Evolutionary conservation across 768 basidiomycete genomes (phyloP).

Genomic region (Calvatia gigantea): DNA sequence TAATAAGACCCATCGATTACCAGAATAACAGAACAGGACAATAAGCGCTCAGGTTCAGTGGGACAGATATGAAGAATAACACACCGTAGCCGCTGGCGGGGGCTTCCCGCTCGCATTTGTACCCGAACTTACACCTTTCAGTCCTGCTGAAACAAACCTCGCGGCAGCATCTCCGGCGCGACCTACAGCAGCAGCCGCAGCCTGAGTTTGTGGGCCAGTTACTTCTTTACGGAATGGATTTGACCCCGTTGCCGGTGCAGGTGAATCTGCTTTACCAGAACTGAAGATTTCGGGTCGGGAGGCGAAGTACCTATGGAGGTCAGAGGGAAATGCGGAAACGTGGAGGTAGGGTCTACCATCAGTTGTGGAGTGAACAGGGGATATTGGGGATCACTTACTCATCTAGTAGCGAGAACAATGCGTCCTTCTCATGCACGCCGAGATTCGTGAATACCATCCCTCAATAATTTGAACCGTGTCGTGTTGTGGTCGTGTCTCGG

Average conservation of each 20-base stretch:
- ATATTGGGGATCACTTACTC: slow-evolving; percentile 49
- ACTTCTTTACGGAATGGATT: slow-evolving; percentile 22
- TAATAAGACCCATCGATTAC: not conserved
- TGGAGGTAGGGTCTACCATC: slow-evolving; percentile 6
- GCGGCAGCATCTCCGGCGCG: slow-evolving; percentile 30
- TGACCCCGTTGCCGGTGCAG: slow-evolving; percentile 17
- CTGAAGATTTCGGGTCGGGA: slow-evolving; percentile 66
- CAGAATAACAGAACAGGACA: not conserved
- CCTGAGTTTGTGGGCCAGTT: slow-evolving; percentile 12
- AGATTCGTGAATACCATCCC: slow-evolving; percentile 73
- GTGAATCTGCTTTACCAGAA: slow-evolving; percentile 13
- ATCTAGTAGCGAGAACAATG: slow-evolving; percentile 77
- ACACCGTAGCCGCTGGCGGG: not conserved
- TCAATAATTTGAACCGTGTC: not conserved
- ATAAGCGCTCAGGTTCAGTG: not conserved
- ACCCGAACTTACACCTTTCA: slow-evolving; percentile 20
- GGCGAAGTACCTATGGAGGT: slow-evolving; percentile 57
- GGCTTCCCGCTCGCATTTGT: not conserved
- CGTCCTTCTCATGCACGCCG: slow-evolving; percentile 65
- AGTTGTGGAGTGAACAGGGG: slow-evolving; percentile 5
- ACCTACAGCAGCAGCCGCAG: slow-evolving; percentile 24
- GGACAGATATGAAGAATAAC: not conserved
- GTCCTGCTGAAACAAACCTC: slow-evolving; percentile 36
- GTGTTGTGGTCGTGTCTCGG: not conserved
- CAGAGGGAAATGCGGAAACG: not conserved